Evolutionary conservation across 75 land plant genomes (phyloP), one percentile per base, ranked within the genome.

Genomic region (Ceratopteris richardii): DNA sequence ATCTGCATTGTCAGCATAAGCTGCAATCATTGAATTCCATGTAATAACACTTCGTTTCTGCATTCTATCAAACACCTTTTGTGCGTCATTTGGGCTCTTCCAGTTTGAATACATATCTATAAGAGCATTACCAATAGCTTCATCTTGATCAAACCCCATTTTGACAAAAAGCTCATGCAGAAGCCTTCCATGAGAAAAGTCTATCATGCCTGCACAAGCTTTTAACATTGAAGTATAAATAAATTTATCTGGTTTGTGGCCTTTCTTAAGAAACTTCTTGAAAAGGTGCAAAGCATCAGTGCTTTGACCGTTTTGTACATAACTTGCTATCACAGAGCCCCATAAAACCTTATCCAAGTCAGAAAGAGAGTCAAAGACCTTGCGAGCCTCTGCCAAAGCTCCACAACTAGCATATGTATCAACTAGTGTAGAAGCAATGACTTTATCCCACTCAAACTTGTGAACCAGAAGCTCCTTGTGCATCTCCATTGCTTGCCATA

Each of bases 81-180:
- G 62, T 2, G 69, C 69, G 19, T 58, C 63, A 16, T 31, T 26
- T 11, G 44, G 21, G 17, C 36, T 14, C 20, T 63, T 63, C 41
- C 69, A 66, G 43, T 66, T 66, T 0, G 37, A 41, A 18, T 58
- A 58, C 63, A 66, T 48, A n/a, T 60, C 50, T 16, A 66, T 25
- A 24, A 58, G 40, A 0, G 69, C 54, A 13, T 60, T 66, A 3
- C 63, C 69, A 28, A 58, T 26, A n/a, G 39, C 44, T 16, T 43
- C 16, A 44, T 65, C 25, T n/a, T 18, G 29, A 11, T 55, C 67
- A 31, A 65, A 41, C 17, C 67, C 67, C 18, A 41, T 57, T 24
- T 59, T 31, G 26, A 31, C 11, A 23, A 48, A 30, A 31, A 30
- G 29, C 16, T 46, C 51, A 22, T 58, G 69, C 17, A 66, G 31